A percentile compares a stretch with the other conserved stretches of the same genome.
Evolutionary conservation across 441 rosid species (phyloP).

Genomic region (Arabidopsis hybrid): DNA sequence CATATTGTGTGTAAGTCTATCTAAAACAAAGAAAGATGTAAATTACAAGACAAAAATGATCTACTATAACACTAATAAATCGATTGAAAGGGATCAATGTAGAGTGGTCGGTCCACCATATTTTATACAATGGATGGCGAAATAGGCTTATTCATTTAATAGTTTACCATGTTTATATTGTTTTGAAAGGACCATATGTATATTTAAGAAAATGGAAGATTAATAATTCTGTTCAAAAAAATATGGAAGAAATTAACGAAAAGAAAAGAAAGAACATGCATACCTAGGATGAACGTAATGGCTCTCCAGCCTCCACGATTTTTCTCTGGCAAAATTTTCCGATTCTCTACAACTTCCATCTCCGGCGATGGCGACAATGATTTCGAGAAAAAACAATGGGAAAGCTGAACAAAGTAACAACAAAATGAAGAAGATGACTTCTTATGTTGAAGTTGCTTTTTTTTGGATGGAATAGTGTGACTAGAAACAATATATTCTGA

Average conservation of each 20-base stretch:
- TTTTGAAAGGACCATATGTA: not conserved
- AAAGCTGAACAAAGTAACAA: not conserved
- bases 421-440: not conserved
- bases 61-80: not conserved
- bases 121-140: not conserved
- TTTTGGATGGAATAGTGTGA: constrained; percentile 17
- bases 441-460: not conserved
- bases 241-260: constrained; percentile 18
- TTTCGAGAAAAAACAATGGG: not conserved
- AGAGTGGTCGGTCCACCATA: not conserved
- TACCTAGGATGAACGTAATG: constrained; percentile 81
- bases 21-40: constrained; percentile 10
- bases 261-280: not conserved
- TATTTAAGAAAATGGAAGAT: not conserved
- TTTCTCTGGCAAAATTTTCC: constrained; percentile 35
- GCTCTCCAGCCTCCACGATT: constrained; percentile 85
- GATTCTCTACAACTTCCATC: constrained; percentile 28
- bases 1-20: not conserved
- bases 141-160: not conserved
- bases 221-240: not conserved
- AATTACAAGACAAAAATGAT: not conserved
- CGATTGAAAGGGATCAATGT: not conserved
- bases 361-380: constrained; percentile 11
- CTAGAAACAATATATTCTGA: constrained; percentile 8
- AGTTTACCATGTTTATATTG: constrained; percentile 27